These are phyloP conservation scores for Phellopilus nigrolimitatus DNA, from an alignment of 1,284 basidiomycete species.

Conservation along the genomic window DNA sequence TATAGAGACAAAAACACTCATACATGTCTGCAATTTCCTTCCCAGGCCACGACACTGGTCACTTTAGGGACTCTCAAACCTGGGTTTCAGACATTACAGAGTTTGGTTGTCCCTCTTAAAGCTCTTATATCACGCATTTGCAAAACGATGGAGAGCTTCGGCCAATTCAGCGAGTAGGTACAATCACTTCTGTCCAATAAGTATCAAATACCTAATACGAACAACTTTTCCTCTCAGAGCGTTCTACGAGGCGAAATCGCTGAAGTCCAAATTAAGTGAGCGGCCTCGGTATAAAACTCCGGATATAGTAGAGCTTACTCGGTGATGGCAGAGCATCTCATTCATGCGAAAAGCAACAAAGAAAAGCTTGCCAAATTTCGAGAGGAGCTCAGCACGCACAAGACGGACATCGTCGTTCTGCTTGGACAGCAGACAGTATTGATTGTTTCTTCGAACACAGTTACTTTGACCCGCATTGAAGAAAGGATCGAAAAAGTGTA, in stretches of 20 bases:
- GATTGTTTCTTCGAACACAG: slow-evolving; percentile 13
- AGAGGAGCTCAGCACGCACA: slow-evolving; percentile 8
- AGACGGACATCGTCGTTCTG: slow-evolving; percentile 12
- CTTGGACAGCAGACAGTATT: slow-evolving; percentile 19
- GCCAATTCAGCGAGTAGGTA: slow-evolving; percentile 22
- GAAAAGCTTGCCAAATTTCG: slow-evolving; percentile 16
- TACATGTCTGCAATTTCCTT: neutral
- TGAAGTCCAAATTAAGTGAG: slow-evolving; percentile 20
- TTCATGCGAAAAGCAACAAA: slow-evolving; percentile 16
- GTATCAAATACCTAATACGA: neutral
- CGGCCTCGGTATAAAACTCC: neutral
- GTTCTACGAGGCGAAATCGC: slow-evolving; percentile 18
- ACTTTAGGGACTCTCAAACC: slow-evolving; percentile 19
- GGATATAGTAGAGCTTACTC: too few species aligned
- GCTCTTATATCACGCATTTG: slow-evolving; percentile 10
- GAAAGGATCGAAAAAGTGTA: slow-evolving; percentile 1
- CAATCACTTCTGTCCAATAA: neutral
- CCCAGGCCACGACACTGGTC: slow-evolving; percentile 18
- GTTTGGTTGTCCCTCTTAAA: slow-evolving; percentile 12
- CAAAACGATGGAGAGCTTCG: slow-evolving; percentile 20
- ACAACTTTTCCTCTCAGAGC: slow-evolving; percentile 3
- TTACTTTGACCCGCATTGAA: slow-evolving; percentile 15
- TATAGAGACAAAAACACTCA: neutral
- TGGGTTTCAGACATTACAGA: slow-evolving; percentile 15
- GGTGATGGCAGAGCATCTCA: slow-evolving; percentile 13